Percentiles rank a stretch among this genome's conserved stretches.
These are phyloP conservation scores for Scolecobasidium constrictum DNA, from an alignment of 2,329 filamentous ascomycete genomes.

Conservation along the genomic window DNA sequence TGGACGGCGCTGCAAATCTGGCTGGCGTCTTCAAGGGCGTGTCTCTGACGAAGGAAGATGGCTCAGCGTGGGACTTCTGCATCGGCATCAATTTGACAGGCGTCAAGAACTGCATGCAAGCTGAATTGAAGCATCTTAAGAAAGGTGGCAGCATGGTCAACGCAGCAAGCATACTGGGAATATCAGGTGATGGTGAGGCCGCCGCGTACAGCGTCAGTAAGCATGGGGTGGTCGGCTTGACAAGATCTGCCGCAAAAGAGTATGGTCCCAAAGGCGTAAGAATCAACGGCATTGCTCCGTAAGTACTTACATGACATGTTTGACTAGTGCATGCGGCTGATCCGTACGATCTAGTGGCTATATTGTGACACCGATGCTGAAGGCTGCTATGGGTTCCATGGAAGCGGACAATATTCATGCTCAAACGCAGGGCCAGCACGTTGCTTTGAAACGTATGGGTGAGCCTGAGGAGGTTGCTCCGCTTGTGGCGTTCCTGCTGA, in stretches of 20 bases:
- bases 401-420: not conserved
- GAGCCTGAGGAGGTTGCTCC: conserved; percentile 13
- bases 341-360: not conserved
- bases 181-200: not conserved
- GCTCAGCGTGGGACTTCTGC: conserved; percentile 10
- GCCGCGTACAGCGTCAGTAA: conserved; percentile 5
- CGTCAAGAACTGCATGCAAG: conserved; percentile 9
- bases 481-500: conserved; percentile 13
- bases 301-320: not conserved
- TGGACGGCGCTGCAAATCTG: conserved; percentile 29
- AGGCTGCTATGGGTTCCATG: not conserved
- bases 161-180: conserved; percentile 10
- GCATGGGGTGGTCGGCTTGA: conserved; percentile 7
- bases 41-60: conserved; percentile 1
- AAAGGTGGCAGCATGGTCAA: conserved; percentile 8
- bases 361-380: conserved; percentile 7
- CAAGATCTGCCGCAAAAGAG: conserved; percentile 7
- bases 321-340: not conserved
- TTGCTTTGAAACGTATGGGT: conserved; percentile 11
- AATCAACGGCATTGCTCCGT: conserved; percentile 7
- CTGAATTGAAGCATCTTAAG: conserved; percentile 4
- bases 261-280: conserved; percentile 5
- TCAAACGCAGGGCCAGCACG: not conserved
- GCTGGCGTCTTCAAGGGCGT: conserved; percentile 29
- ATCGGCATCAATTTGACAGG: conserved; percentile 11